Base-by-base conservation (phyloP, 2,329 filamentous ascomycete genomes). In the Fusarium musae region DNA sequence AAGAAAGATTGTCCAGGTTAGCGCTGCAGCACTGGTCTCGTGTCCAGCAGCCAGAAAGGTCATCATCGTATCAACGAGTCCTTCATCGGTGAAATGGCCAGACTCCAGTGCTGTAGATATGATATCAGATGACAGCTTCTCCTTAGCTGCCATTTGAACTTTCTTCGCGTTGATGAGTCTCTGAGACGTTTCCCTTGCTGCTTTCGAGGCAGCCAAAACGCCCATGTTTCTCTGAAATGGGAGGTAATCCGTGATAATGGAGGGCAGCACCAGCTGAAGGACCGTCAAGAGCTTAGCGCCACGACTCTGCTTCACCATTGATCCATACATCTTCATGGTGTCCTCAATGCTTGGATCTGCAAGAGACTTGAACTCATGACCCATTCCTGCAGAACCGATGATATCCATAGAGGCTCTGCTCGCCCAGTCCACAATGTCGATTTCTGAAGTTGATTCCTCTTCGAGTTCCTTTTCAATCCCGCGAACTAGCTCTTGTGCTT, bases 1-100 rank as follows among this genome's bases (percentile, higher is more conserved):
- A 60, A 82, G 75, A 36, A 85, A 84, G 5, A 82, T 78, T 0
- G 81, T 80, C 84, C 84, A 86, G 1, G 81, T 82, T 53, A 85
- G 78, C 0, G 82, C 75, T 1, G 80, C 79, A 5, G 84, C 83
- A 2, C 83, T 85, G 1, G 84, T 85, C 63, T 86, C 84, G 52
- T 86, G 84, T 0, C 84, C 84, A 79, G 75, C 68, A 6, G 68
- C 68, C 16, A 70, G 23, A 32, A 70, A 70, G 11, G 68, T 70
- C 66, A 70, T 70, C 68, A 70, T 70, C 0, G 66, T 70, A 28
- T 70, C 68, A 5, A 70, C 66, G 1, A 70, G 68, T 0, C 68
- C 68, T 10, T 70, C 68, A 16, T 70, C 68, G 0, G 60, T 70
- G 11, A 84, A 85, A 39, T 60, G 68, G 2, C 69, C 66, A 13